phyloP scores from a whole-genome alignment of 805 yeast species.

The Ogataea neopini region DNA sequence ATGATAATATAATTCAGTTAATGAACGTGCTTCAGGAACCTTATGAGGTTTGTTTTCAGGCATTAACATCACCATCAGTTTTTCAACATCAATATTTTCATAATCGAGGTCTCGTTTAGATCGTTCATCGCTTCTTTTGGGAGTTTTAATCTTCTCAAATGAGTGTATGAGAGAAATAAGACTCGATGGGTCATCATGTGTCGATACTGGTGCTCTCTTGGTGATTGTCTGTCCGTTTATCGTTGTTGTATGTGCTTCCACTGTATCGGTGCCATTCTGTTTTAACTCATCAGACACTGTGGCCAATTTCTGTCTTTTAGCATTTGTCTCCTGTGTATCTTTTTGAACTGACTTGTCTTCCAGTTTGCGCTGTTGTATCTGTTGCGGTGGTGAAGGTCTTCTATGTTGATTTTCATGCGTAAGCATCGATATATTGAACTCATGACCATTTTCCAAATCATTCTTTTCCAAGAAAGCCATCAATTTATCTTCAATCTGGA shows the following conservation, averaged over 20 bases:
- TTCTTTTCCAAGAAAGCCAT: constrained; percentile 51
- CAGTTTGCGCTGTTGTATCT: constrained; percentile 6
- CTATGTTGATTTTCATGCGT: constrained; percentile 36
- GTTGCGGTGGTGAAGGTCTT: constrained; percentile 32
- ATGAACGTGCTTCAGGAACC: constrained; percentile 58
- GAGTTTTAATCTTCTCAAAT: constrained; percentile 24
- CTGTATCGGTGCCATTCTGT: constrained; percentile 1
- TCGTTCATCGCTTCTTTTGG: constrained; percentile 32
- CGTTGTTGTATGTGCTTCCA: constrained; percentile 2
- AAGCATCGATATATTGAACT: constrained; percentile 37
- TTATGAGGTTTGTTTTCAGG: constrained; percentile 55
- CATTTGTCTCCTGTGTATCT: constrained; percentile 15
- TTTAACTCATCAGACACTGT: neutral
- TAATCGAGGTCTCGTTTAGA: constrained; percentile 36
- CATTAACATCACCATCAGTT: constrained; percentile 46
- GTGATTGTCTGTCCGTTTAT: neutral
- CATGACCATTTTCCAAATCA: constrained; percentile 49
- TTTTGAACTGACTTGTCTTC: constrained; percentile 9
- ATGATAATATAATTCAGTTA: constrained; percentile 83
- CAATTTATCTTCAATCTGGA: constrained; percentile 41
- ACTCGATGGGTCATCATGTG: constrained; percentile 31
- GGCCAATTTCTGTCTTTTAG: constrained; percentile 17
- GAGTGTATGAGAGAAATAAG: constrained; percentile 32
- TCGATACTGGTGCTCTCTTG: constrained; percentile 18
- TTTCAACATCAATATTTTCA: constrained; percentile 43